These are phyloP conservation scores for Microcos paniculata DNA, from an alignment of 345 rosid species.

Conservation along the genomic window DNA sequence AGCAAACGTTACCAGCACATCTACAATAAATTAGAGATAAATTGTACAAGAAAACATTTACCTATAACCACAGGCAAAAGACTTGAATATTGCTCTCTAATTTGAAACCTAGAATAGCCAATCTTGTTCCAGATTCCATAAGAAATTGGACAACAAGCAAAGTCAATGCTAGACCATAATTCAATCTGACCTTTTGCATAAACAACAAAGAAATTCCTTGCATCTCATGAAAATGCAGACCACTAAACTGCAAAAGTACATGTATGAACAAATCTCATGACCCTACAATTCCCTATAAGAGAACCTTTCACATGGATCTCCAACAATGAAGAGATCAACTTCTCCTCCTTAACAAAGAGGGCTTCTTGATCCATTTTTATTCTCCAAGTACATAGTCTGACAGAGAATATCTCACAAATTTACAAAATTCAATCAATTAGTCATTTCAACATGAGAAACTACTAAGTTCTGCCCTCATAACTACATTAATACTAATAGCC, in stretches of 20 bases:
- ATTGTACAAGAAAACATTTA: neutral
- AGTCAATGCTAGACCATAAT: neutral
- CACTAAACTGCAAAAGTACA: neutral
- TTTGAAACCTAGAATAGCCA: too few relatives aligned
- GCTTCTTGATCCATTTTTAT: neutral
- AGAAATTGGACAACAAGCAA: neutral
- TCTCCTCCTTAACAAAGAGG: neutral
- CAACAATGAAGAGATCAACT: neutral
- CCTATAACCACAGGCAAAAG: neutral
- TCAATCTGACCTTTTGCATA: neutral
- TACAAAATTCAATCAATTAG: neutral
- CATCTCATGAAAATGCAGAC: constrained; percentile 4
- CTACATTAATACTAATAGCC: neutral
- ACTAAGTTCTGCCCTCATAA: neutral
- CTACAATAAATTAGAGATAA: neutral
- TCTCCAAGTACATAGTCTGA: neutral
- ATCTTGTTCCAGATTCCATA: neutral
- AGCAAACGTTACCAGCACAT: neutral
- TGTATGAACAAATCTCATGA: neutral
- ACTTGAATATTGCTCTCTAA: neutral
- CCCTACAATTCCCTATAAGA: neutral
- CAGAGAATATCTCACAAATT: neutral
- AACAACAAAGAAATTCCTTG: neutral
- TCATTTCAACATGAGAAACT: neutral
- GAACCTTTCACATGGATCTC: neutral